These are phyloP conservation scores for Fragaria ananassa DNA, from an alignment of 306 rosid genomes.

Conservation along the genomic window DNA sequence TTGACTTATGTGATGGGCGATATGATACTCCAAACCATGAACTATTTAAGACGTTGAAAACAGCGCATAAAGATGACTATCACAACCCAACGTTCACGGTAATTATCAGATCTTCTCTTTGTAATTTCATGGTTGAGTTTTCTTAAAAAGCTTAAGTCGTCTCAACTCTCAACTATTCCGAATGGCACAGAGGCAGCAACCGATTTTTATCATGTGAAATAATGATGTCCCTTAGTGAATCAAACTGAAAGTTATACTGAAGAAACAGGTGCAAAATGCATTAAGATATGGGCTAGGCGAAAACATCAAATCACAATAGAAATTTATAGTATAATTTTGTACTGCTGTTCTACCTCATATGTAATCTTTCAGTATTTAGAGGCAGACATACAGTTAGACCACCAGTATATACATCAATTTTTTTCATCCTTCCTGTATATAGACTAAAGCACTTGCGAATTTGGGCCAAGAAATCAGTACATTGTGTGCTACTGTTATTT, in stretches of 20 bases:
- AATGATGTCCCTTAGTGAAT: neutral
- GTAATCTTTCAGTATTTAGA: neutral
- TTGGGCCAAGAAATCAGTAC: neutral
- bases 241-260: neutral
- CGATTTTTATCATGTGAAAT: neutral
- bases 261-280: neutral
- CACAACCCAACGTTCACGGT: conserved; percentile 94
- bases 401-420: neutral
- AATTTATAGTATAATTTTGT: neutral
- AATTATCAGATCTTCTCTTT: conserved; percentile 30
- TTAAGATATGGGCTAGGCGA: neutral
- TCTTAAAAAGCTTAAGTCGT: neutral
- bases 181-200: neutral
- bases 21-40: conserved; percentile 84
- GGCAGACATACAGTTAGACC: neutral
- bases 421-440: neutral
- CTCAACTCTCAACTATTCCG: neutral
- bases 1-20: conserved; percentile 93
- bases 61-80: conserved; percentile 85
- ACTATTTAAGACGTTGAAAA: conserved; percentile 64
- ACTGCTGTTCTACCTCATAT: neutral
- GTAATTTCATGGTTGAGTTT: conserved; percentile 16
- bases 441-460: neutral
- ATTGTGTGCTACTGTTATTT: neutral
- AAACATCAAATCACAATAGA: neutral